Evolutionary conservation across 2,329 filamentous ascomycete genomes (phyloP).

Genomic region (Cercospora sojina): DNA sequence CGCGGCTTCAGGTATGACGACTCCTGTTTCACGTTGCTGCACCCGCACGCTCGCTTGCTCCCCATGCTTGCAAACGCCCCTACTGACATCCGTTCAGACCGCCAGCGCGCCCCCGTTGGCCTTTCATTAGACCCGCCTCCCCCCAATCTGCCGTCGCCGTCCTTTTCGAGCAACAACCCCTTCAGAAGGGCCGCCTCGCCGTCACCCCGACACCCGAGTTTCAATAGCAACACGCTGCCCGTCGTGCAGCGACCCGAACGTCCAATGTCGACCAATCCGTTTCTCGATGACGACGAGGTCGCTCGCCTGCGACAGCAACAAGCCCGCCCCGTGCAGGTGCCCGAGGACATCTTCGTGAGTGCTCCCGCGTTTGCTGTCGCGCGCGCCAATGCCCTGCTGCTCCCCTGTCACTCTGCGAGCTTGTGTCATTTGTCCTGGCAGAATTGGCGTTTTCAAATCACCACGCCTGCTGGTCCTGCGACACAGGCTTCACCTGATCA

Average conservation of each 20-base stretch:
- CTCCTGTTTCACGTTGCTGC: slow-evolving; percentile 22
- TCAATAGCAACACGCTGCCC: slow-evolving; percentile 16
- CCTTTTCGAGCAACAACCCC: slow-evolving; percentile 73
- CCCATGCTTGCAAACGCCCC: slow-evolving; percentile 20
- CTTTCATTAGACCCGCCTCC: slow-evolving; percentile 17
- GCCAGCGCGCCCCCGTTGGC: slow-evolving; percentile 45
- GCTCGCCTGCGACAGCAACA: slow-evolving; percentile 11
- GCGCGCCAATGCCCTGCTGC: slow-evolving; percentile 17
- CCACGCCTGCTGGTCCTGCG: background rate
- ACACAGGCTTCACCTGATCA: slow-evolving; percentile 11
- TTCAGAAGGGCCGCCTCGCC: slow-evolving; percentile 65
- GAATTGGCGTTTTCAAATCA: slow-evolving; percentile 12
- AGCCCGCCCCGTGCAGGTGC: slow-evolving; percentile 48
- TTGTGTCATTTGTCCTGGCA: slow-evolving; percentile 26
- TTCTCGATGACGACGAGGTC: slow-evolving; percentile 53
- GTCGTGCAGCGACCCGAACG: slow-evolving; percentile 54
- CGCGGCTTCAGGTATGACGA: slow-evolving; percentile 18
- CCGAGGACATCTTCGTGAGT: slow-evolving; percentile 77
- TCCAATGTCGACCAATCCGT: slow-evolving; percentile 70
- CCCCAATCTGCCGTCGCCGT: slow-evolving; percentile 46
- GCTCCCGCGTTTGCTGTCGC: slow-evolving; percentile 13
- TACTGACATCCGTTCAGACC: slow-evolving; percentile 37
- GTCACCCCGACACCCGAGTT: slow-evolving; percentile 31
- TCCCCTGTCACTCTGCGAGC: slow-evolving; percentile 23
- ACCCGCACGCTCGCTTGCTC: slow-evolving; percentile 12